phyloP scores from a whole-genome alignment of 306 rosid genomes.

The Fragaria nilgerrensis region DNA sequence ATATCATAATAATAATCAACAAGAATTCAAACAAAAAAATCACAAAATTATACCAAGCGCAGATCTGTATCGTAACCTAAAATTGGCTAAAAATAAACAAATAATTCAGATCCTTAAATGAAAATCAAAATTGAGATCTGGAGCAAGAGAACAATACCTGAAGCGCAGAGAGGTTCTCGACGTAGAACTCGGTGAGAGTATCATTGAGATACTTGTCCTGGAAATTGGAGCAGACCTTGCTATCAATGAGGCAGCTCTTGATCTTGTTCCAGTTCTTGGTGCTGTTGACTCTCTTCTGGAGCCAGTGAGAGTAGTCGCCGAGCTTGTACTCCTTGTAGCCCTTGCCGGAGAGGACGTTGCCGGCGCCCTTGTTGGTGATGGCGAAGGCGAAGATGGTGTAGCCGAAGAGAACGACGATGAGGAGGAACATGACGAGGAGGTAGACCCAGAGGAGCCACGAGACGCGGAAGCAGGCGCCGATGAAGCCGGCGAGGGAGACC shows the following conservation, averaged over 20 bases:
- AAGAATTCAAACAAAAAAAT: not conserved
- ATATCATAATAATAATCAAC: not conserved
- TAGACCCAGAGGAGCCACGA: slow-evolving; percentile 76
- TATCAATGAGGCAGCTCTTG: slow-evolving; percentile 55
- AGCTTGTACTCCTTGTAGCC: slow-evolving; percentile 78
- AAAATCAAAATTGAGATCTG: not conserved
- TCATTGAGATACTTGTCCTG: slow-evolving; percentile 9
- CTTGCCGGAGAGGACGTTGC: slow-evolving; percentile 30
- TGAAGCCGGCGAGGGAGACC: slow-evolving; percentile 63
- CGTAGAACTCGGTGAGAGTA: slow-evolving; percentile 20
- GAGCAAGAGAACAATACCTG: slow-evolving; percentile 46
- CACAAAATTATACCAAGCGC: not conserved
- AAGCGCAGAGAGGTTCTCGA: slow-evolving; percentile 45
- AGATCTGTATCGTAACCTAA: not conserved
- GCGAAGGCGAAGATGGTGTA: slow-evolving; percentile 71
- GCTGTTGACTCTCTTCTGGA: slow-evolving; percentile 62
- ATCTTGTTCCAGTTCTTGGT: slow-evolving; percentile 56
- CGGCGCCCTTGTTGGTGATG: slow-evolving; percentile 69
- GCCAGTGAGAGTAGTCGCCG: slow-evolving; percentile 82
- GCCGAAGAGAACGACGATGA: slow-evolving; percentile 52
- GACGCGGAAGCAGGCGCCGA: slow-evolving; percentile 71
- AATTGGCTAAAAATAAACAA: not conserved
- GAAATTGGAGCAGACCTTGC: slow-evolving; percentile 47
- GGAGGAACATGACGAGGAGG: slow-evolving; percentile 73
- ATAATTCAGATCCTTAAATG: not conserved